These are phyloP conservation scores for Torulaspora gathmanii DNA, from an alignment of 805 yeast genomes.

Conservation along the genomic window DNA sequence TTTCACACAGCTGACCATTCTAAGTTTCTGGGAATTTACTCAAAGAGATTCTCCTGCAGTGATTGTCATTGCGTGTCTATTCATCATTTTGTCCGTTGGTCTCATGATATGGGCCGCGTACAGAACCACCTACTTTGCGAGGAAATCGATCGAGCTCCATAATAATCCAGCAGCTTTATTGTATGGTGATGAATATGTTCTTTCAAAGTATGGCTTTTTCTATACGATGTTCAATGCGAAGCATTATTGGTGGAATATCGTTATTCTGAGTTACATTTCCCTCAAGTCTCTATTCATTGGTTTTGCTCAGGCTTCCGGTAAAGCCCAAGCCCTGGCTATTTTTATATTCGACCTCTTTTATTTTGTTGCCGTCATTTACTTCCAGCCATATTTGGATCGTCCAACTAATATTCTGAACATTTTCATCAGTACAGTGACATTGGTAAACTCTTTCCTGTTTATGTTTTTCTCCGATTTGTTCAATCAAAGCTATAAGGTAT, in stretches of 20 bases:
- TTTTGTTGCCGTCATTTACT: slow-evolving; percentile 56
- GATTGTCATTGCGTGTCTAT: slow-evolving; percentile 70
- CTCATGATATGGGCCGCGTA: slow-evolving; percentile 61
- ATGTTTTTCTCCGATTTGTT: slow-evolving; percentile 80
- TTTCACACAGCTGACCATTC: slow-evolving; percentile 70
- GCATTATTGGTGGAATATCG: slow-evolving; percentile 78
- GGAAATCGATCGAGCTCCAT: slow-evolving; percentile 50
- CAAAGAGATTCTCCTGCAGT: slow-evolving; percentile 83
- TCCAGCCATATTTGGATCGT: slow-evolving; percentile 73
- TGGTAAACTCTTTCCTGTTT: slow-evolving; percentile 78
- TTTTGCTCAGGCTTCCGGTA: slow-evolving; percentile 75
- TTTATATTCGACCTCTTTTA: slow-evolving; percentile 73
- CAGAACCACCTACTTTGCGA: slow-evolving; percentile 62
- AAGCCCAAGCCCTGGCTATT: slow-evolving; percentile 70
- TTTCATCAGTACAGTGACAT: slow-evolving; percentile 63
- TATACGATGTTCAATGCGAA: slow-evolving; percentile 84
- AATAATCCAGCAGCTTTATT: slow-evolving; percentile 83
- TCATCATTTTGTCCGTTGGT: slow-evolving; percentile 56
- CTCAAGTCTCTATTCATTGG: slow-evolving; percentile 70
- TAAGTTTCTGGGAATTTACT: slow-evolving; percentile 85
- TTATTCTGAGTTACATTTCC: slow-evolving; percentile 55
- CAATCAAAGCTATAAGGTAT: slow-evolving; percentile 72
- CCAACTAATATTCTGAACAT: slow-evolving; percentile 77
- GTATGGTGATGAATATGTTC: slow-evolving; percentile 68
- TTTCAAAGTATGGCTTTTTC: slow-evolving; percentile 80